Base-by-base conservation (phyloP, 306 rosid species). In the Styphnolobium japonicum region DNA sequence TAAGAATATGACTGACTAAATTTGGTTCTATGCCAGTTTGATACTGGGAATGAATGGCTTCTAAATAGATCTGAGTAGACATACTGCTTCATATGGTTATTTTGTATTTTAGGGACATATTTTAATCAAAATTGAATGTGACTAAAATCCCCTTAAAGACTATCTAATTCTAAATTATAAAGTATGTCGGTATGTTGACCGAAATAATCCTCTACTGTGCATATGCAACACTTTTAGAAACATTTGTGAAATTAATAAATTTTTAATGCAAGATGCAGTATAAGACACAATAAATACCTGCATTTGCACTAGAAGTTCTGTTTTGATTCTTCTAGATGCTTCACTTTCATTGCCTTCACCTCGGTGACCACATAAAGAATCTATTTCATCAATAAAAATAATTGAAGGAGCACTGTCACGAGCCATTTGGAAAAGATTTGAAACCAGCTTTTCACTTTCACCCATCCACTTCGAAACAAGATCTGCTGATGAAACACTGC, bases 401-500 rank as follows among this genome's bases (percentile, higher is more conserved):
- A 92, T 89, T 22, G 97, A 89, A n/a, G 97, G 94, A 64, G 94
- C 92, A 78, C 88, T 86, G 27, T 92, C 97, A 64, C 97, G 92
- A 53, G 97, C 97, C 97, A 92, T 87, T 87, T 88, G 87, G 73
- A 92, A 92, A 70, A 92, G 97, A 70, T 75, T 92, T 57, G 97
- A 85, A 74, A 92, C 97, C 52, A 92, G 80, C 87, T 92, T 92
- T 80, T 92, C 97, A 84, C 97, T 92, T 81, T 92, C 97, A 70
- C 97, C 97, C 94, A 90, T 90, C 97, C 97, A 92, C 83, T 90
- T 92, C 15, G 97, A 92, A 56, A 92, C 94, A 63, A 92, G 88
- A 83, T 92, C 97, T 56, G 97, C 90, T 31, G 97, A 92, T 19
- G 97, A 92, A 76, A 92, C 79, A 76, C 97, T 92, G 74, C 75